Conservation (phyloP, 2,329 filamentous ascomycete genomes). For the Microdochium trichocladiopsis region DNA sequence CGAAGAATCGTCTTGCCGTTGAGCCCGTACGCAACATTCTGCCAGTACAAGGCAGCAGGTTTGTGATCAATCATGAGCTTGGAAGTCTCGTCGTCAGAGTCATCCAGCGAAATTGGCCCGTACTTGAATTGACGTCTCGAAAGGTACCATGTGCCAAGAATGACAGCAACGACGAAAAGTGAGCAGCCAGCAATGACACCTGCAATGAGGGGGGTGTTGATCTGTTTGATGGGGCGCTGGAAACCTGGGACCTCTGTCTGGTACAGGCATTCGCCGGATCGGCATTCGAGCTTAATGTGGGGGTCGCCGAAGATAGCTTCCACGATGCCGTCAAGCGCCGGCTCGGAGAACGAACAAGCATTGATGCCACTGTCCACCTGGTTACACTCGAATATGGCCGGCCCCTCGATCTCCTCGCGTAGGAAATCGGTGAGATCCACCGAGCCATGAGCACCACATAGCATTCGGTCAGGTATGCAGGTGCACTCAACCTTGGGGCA, state of each 20-base stretch:
- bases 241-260: conserved; percentile 91
- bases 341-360: conserved; percentile 79
- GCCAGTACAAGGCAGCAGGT: conserved; percentile 80
- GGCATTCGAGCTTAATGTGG: conserved; percentile 77
- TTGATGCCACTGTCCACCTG: conserved; percentile 56
- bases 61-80: conserved; percentile 90
- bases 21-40: conserved; percentile 78
- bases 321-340: conserved; percentile 87
- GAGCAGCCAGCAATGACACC: conserved; percentile 82
- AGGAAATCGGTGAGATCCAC: conserved; percentile 91
- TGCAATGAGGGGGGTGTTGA: conserved; percentile 95
- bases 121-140: conserved; percentile 65
- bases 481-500: conserved; percentile 81
- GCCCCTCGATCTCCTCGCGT: conserved; percentile 73
- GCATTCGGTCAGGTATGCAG: conserved; percentile 85
- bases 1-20: conserved; percentile 83
- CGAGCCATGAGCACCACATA: conserved; percentile 86
- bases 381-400: conserved; percentile 73
- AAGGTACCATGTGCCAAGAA: conserved; percentile 80
- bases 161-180: conserved; percentile 81
- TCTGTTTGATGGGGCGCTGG: conserved; percentile 78
- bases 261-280: conserved; percentile 87
- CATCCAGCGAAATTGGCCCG: conserved; percentile 76
- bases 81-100: conserved; percentile 79
- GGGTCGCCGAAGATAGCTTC: conserved; percentile 83